Conservation (phyloP, 352 stramenopile genomes). For the Lagenidium giganteum region DNA sequence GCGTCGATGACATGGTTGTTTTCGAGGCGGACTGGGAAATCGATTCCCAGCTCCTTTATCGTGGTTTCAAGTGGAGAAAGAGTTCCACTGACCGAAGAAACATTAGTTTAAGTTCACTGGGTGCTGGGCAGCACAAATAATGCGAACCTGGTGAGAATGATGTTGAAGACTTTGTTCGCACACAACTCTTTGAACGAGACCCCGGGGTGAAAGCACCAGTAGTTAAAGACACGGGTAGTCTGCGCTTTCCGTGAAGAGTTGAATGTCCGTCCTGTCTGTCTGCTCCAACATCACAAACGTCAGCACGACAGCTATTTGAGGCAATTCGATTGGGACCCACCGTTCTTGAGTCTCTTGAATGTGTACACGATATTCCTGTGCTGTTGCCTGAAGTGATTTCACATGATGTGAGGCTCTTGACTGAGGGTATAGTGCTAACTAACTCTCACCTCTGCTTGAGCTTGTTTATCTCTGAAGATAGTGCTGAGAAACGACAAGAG, state of each 20-base stretch:
- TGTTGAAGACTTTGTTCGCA: constrained; percentile 87
- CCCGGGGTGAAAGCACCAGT: constrained; percentile 98
- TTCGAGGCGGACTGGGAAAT: constrained; percentile 95
- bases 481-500: constrained; percentile 82
- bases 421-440: no score
- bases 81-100: constrained; percentile 88
- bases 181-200: constrained; percentile 95
- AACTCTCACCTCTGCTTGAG: no score
- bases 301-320: constrained; percentile 41
- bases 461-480: constrained; percentile 83
- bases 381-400: no score
- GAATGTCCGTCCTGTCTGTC: constrained; percentile 41
- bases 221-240: constrained; percentile 90
- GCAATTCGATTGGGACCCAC: no score
- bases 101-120: constrained; percentile 1
- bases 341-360: constrained; percentile 86
- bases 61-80: constrained; percentile 96
- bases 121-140: neutral
- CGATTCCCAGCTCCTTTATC: constrained; percentile 94
- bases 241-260: constrained; percentile 47
- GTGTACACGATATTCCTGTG: constrained; percentile 81
- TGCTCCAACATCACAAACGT: no score
- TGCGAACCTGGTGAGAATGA: constrained; percentile 78
- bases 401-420: no score
- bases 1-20: constrained; percentile 97